These are phyloP conservation scores for Acanthamoeba healyi DNA, from an alignment of 208 protist species.

Conservation along the genomic window DNA sequence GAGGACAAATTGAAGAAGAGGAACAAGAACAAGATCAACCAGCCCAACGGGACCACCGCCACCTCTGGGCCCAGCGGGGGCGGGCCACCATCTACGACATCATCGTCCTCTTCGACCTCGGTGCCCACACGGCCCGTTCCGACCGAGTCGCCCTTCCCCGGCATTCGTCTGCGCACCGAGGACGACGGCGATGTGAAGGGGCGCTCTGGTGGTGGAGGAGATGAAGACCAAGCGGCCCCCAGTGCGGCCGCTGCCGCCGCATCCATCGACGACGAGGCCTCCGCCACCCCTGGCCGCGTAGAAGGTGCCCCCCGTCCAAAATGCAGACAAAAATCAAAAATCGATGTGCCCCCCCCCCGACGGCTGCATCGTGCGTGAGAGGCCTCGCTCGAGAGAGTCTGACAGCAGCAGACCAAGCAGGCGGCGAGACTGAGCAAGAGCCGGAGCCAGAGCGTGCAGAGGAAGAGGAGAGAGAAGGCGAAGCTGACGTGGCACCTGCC, in stretches of 20 bases:
- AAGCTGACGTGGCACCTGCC: neutral
- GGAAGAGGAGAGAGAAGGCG: neutral
- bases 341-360: too few relatives aligned
- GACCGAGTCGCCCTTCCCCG: constrained; percentile 38
- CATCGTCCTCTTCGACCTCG: neutral
- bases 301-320: too few relatives aligned
- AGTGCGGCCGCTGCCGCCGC: neutral
- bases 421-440: neutral
- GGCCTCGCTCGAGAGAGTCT: too few relatives aligned
- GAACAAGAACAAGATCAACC: neutral
- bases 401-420: too few relatives aligned
- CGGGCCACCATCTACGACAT: neutral
- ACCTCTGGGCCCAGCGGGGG: neutral
- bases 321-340: too few relatives aligned
- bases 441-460: neutral
- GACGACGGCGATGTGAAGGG: neutral
- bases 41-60: neutral
- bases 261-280: neutral
- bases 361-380: too few relatives aligned
- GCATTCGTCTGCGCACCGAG: constrained; percentile 42
- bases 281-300: too few relatives aligned
- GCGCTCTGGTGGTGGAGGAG: too few relatives aligned
- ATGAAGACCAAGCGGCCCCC: neutral
- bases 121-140: neutral
- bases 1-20: constrained; percentile 67